phyloP scores from a whole-genome alignment of 495 filamentous ascomycete genomes.

The Mycothermus thermophilus region DNA sequence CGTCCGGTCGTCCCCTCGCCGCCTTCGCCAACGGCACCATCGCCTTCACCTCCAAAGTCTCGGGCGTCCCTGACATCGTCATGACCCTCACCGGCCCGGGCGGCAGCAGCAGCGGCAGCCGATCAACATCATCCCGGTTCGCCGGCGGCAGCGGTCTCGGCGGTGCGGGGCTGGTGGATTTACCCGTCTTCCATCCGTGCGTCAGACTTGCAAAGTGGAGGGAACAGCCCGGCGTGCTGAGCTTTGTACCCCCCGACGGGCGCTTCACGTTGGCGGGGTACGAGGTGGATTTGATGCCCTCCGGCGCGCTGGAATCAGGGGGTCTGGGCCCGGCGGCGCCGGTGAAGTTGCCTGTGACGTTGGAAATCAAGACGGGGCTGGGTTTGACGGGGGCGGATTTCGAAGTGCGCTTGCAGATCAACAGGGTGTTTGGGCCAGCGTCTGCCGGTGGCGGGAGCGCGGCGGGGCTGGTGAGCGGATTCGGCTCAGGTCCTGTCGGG shows the following conservation, averaged over 20 bases:
- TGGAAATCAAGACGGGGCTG: conserved; percentile 69
- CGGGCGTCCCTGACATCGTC: conserved; percentile 79
- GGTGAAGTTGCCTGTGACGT: conserved; percentile 63
- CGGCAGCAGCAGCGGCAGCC: conserved; percentile 56
- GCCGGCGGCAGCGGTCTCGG: too few relatives aligned
- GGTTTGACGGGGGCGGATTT: conserved; percentile 69
- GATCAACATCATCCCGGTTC: too few relatives aligned
- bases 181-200: conserved; percentile 96
- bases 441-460: conserved; percentile 31
- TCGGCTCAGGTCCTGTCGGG: conserved; percentile 3
- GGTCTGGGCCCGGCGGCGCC: neutral
- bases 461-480: conserved; percentile 30
- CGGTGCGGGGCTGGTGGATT: conserved; percentile 59
- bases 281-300: conserved; percentile 78
- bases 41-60: conserved; percentile 88
- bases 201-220: conserved; percentile 77
- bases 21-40: conserved; percentile 87
- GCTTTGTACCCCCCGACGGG: conserved; percentile 90
- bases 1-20: conserved; percentile 72
- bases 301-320: conserved; percentile 8
- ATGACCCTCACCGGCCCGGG: conserved; percentile 67
- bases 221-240: conserved; percentile 75
- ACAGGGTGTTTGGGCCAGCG: conserved; percentile 35
- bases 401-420: conserved; percentile 66
- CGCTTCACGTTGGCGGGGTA: conserved; percentile 91